Base-by-base conservation (phyloP, 1,284 basidiomycete species). In the Phaffia rhodozyma region DNA sequence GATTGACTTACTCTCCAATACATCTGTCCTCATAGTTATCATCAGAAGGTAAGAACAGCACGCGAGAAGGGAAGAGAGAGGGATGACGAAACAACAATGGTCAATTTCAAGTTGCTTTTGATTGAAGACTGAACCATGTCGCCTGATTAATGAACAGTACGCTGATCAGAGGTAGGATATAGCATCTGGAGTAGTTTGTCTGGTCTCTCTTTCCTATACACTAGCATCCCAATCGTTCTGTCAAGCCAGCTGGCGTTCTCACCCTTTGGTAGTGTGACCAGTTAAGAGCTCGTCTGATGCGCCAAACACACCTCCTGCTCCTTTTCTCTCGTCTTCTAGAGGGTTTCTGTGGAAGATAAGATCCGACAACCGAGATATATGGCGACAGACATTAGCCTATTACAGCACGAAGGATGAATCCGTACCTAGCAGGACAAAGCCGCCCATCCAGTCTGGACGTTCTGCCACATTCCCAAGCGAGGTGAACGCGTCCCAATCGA, bases 361-460 rank as follows among this genome's bases (percentile, higher is more conserved):
- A 11, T 11, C 13, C 38, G 16, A 16, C 5, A 43, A 2, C 38
- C 2, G 38, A 16, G 16, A 43, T 16, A 43, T 5, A 43, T 16
- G 7, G 13, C 13, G 13, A 16, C 13, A 43, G 16, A 43, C 13
- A 16, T 43, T 5, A 16, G 6, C 38, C 16, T 16, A 16, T 2
- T 5, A 43, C 13, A 11, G 16, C 16, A 16, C 13, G 2, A 43
- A 43, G 16, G 38, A 2, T 43, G 13, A 43, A 43, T 23, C 53
- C 60, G 43, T 23, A 65, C 63, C 63, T n/a, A 65, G 53, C 48
- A 65, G 23, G 21, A 49, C 48, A 30, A 63, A 63, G 2, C 34
- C 50, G 0, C 49, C 34, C 63, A 65, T 60, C 56, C 63, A 60
- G 29, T 65, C 63, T 23, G 62, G 57, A n/a, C 56, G 50, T n/a